Base-by-base conservation (phyloP, 495 filamentous ascomycete species). In the Tuber brumale region DNA sequence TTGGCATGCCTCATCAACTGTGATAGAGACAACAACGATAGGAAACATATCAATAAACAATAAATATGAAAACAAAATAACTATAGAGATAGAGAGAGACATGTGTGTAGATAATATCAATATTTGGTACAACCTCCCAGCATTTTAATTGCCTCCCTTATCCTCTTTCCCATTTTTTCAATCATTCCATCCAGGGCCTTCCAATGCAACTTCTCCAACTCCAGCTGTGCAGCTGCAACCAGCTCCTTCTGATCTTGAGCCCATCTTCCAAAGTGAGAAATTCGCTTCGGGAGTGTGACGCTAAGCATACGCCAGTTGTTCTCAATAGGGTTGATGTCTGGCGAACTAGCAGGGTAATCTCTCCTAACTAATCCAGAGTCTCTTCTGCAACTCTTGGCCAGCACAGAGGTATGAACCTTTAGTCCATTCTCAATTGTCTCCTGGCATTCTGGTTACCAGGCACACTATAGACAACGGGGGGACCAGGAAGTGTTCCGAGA, bases 121-220 rank as follows among this genome's bases (percentile, higher is more conserved):
- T n/a, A 44, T 21, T 44, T 72, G 21, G 45, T 72, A 37, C 45
- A 31, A 31, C 74, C n/a, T 48, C 70, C 74, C 1, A n/a, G 16
- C 9, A 10, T 66, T 3, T 76, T 76, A 72, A 76, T 44, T 44
- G 69, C 70, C 21, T 44, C 21, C 39, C n/a, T 9, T 71, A 76
- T 75, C n/a, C 75, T 75, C 70, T n/a, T 45, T 75, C 19, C 19
- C 75, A 74, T 74, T 2, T 72, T 70, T 37, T 70, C 41, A 37
- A 75, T 75, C 12, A 76, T 66, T 46, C 73, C 70, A 75, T 75
- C n/a, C 18, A 74, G 39, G 21, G 43, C 35, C 12, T 18, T 3
- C 43, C 75, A 77, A 42, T 73, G 44, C 16, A 70, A n/a, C n/a
- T n/a, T 51, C 21, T 70, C 46, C 45, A 71, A 57, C 51, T 76